Conservation (phyloP, 1,139 yeast genomes). For the Sugiyamaella paludigena region DNA sequence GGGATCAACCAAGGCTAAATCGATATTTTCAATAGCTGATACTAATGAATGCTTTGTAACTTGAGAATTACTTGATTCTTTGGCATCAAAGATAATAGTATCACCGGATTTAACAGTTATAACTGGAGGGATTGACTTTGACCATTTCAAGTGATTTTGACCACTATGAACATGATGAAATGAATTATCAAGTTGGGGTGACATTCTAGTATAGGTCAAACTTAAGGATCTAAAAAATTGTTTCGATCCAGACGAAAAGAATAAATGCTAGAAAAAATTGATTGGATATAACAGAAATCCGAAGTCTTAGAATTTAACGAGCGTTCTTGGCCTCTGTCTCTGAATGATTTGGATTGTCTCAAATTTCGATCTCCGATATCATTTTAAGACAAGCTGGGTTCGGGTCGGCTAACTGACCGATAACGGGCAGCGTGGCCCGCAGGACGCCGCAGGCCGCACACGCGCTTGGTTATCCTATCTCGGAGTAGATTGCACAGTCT, state of each 20-base stretch:
- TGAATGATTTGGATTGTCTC: too few relatives aligned
- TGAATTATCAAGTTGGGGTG: constrained; percentile 2
- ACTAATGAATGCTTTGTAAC: constrained; percentile 12
- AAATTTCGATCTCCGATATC: too few relatives aligned
- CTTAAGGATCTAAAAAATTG: background rate
- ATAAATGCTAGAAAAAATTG: too few relatives aligned
- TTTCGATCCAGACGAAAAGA: background rate
- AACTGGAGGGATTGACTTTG: constrained; percentile 14
- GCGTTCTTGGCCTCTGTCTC: too few relatives aligned
- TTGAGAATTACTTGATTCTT: constrained; percentile 19
- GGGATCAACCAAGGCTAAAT: constrained; percentile 18
- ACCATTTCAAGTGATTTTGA: constrained; percentile 20
- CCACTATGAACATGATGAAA: constrained; percentile 19
- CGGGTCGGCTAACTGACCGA: too few relatives aligned
- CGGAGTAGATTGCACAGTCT: too few relatives aligned
- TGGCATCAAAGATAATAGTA: constrained; percentile 16
- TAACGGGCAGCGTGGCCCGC: too few relatives aligned
- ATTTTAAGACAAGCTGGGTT: too few relatives aligned
- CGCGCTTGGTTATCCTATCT: too few relatives aligned
- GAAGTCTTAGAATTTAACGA: too few relatives aligned
- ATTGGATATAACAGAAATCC: too few relatives aligned
- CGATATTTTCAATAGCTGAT: constrained; percentile 13
- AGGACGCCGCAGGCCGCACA: too few relatives aligned
- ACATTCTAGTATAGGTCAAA: background rate
- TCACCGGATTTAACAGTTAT: constrained; percentile 16